Conservation (phyloP, 768 basidiomycete species). For the Termitomyces sp. region DNA sequence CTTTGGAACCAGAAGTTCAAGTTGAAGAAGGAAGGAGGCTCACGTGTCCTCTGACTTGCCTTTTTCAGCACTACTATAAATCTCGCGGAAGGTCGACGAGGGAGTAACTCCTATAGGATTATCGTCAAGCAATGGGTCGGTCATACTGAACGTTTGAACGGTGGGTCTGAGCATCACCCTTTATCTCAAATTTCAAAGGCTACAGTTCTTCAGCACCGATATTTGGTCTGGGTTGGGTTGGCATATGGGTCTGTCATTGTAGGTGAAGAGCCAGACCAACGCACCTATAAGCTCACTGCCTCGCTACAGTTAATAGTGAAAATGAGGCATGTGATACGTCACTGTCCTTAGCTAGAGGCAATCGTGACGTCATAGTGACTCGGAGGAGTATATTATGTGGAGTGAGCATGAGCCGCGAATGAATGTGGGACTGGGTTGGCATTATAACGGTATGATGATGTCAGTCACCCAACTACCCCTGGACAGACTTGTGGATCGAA, state of each 20-base stretch:
- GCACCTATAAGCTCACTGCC: background rate
- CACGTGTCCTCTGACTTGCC: slow-evolving; percentile 17
- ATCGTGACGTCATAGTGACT: background rate
- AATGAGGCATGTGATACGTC: background rate
- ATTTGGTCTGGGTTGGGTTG: background rate
- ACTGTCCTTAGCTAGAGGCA: background rate
- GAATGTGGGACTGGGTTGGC: too few species aligned
- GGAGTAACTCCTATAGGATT: background rate
- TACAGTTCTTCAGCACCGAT: background rate
- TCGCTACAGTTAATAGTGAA: too few species aligned
- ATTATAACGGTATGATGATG: too few species aligned
- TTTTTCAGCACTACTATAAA: slow-evolving; percentile 10
- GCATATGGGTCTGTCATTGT: background rate
- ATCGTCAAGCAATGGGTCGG: background rate
- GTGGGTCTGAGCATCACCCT: background rate
- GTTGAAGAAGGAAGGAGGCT: background rate
- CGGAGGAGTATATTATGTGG: too few species aligned
- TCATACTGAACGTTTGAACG: background rate
- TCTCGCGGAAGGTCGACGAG: background rate
- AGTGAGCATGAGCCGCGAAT: too few species aligned
- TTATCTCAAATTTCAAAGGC: background rate
- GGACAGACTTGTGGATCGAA: too few species aligned
- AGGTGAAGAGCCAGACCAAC: background rate
- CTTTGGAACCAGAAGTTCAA: background rate
- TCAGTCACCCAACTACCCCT: too few species aligned